Conservation (phyloP, 805 yeast species). For the Candida berthetii region DNA sequence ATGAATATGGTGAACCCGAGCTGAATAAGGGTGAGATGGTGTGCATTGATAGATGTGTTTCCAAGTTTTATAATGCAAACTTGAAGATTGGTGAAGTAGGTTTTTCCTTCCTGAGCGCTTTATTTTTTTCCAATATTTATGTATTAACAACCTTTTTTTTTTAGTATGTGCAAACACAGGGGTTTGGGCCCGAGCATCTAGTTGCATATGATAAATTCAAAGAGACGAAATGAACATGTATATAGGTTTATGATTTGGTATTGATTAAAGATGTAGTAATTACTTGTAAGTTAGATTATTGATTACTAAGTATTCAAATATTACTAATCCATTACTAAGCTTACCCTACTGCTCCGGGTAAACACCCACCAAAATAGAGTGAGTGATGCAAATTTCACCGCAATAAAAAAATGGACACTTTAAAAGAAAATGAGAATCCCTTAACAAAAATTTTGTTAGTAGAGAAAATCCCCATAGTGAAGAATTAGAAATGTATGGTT, state of each 20-base stretch:
- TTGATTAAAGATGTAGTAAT: too few relatives aligned
- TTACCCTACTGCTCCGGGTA: too few relatives aligned
- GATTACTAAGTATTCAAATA: too few relatives aligned
- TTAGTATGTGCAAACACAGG: conserved; percentile 16
- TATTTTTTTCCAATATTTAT: too few relatives aligned
- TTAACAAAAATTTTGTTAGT: neutral
- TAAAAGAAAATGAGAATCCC: neutral
- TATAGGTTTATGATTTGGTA: too few relatives aligned
- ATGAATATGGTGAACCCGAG: conserved; percentile 81
- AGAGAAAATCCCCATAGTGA: neutral
- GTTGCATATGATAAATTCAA: conserved; percentile 13
- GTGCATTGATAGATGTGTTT: conserved; percentile 83
- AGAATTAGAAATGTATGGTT: neutral
- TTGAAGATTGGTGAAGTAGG: conserved; percentile 46
- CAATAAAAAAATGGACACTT: neutral
- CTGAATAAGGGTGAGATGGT: conserved; percentile 76
- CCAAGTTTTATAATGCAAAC: conserved; percentile 75
- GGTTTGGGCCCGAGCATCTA: conserved; percentile 16
- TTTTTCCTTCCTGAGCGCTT: too few relatives aligned
- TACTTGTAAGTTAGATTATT: too few relatives aligned
- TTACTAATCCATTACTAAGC: too few relatives aligned
- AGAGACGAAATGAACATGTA: neutral
- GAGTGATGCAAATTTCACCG: neutral
- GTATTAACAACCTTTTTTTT: too few relatives aligned
- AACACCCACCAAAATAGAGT: neutral